phyloP scores from a whole-genome alignment of 805 yeast genomes.

The Metschnikowia peoriensis region DNA sequence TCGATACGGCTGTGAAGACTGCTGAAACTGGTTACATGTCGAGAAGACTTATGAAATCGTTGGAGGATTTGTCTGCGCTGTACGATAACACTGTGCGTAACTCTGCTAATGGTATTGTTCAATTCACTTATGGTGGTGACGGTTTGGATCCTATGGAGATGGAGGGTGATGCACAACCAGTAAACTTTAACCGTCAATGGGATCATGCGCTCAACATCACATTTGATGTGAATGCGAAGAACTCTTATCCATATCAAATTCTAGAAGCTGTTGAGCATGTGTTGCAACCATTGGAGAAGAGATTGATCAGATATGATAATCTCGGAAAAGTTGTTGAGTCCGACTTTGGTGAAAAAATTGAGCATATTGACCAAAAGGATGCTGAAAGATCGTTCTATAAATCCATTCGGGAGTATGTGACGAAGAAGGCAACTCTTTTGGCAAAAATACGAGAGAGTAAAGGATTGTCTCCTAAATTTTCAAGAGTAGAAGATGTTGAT shows the following conservation, averaged over 20 bases:
- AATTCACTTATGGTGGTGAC: constrained; percentile 97
- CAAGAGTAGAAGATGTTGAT: constrained; percentile 31
- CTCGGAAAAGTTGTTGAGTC: constrained; percentile 52
- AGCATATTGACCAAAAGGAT: constrained; percentile 77
- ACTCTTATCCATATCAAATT: constrained; percentile 72
- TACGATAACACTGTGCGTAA: constrained; percentile 95
- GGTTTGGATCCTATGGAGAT: constrained; percentile 97
- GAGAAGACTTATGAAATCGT: constrained; percentile 94
- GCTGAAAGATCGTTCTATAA: constrained; percentile 83
- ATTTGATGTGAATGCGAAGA: constrained; percentile 49
- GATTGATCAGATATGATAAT: constrained; percentile 68
- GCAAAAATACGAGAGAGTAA: constrained; percentile 55
- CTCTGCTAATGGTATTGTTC: constrained; percentile 94
- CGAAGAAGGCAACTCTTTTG: constrained; percentile 53
- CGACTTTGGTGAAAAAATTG: constrained; percentile 50
- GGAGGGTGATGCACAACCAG: constrained; percentile 99
- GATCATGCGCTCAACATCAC: constrained; percentile 82
- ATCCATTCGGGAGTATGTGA: constrained; percentile 66
- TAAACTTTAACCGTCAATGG: constrained; percentile 92
- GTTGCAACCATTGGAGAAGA: constrained; percentile 59
- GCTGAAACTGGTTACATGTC: constrained; percentile 99
- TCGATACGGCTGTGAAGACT: constrained; percentile 98
- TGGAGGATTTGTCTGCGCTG: constrained; percentile 91
- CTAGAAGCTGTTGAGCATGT: constrained; percentile 51
- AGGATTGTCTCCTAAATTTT: constrained; percentile 47